These are phyloP conservation scores for Quercus tomentella DNA, from an alignment of 331 rosid species.

Conservation along the genomic window DNA sequence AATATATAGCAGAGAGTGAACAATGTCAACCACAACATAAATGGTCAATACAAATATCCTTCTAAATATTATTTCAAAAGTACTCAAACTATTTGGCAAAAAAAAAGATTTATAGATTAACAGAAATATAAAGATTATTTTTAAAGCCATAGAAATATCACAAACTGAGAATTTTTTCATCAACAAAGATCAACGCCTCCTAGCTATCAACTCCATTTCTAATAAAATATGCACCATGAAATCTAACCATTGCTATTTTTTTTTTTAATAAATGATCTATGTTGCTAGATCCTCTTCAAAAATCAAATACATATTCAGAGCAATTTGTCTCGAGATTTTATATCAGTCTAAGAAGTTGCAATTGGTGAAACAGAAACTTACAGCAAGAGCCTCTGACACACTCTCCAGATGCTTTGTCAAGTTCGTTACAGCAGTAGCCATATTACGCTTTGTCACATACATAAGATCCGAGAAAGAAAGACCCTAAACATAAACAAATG, in stretches of 20 bases:
- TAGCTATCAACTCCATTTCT: neutral
- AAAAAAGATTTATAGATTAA: neutral
- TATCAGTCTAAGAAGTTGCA: neutral
- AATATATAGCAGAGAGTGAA: neutral
- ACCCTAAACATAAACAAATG: conserved; percentile 50
- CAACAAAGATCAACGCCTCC: neutral
- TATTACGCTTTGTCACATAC: conserved; percentile 82
- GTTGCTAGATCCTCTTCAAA: neutral
- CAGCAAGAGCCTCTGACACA: conserved; percentile 81
- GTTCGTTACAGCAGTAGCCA: conserved; percentile 81
- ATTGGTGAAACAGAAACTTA: conserved; percentile 37
- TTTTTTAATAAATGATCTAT: neutral
- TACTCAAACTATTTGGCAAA: neutral
- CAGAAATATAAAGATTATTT: neutral
- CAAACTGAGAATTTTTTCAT: neutral
- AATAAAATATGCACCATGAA: neutral
- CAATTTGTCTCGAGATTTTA: neutral
- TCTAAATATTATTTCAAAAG: neutral
- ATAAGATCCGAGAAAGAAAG: conserved; percentile 81
- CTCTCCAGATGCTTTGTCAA: conserved; percentile 77
- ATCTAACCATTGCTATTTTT: neutral
- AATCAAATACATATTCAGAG: neutral
- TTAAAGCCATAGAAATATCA: neutral
- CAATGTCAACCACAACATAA: neutral
- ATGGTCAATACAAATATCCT: neutral